phyloP scores from a whole-genome alignment of 257 asterid species.

The Coffea canephora region DNA sequence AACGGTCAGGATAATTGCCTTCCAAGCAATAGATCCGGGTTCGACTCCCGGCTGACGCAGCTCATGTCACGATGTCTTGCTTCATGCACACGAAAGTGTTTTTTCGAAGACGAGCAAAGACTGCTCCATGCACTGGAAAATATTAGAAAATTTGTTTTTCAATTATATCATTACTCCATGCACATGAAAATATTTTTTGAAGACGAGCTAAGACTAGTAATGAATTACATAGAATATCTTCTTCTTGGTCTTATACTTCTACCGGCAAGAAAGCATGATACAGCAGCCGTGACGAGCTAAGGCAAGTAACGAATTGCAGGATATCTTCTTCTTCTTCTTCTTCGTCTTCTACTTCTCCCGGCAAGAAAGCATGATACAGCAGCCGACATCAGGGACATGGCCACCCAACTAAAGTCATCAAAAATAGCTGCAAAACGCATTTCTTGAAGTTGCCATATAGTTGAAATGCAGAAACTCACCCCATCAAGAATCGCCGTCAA shows the following conservation, averaged over 20 bases:
- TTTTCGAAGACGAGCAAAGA: too few relatives aligned
- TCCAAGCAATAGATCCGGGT: slow-evolving; percentile 99
- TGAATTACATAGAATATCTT: neutral
- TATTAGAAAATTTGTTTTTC: too few relatives aligned
- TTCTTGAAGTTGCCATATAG: slow-evolving; percentile 35
- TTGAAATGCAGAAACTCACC: slow-evolving; percentile 15
- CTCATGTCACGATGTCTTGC: too few relatives aligned
- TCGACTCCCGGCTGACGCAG: slow-evolving; percentile 59
- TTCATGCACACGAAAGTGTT: neutral
- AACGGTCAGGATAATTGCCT: slow-evolving; percentile 90
- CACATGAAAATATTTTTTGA: neutral
- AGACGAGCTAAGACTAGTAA: too few relatives aligned
- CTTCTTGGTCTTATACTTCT: slow-evolving; percentile 3
- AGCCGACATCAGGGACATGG: slow-evolving; percentile 17
- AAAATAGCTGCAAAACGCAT: slow-evolving; percentile 30
- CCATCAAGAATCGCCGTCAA: slow-evolving; percentile 24
- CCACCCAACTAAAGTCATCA: slow-evolving; percentile 27
- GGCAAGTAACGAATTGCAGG: neutral
- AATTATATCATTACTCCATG: neutral
- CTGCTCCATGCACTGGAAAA: too few relatives aligned
- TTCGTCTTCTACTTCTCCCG: slow-evolving; percentile 3
- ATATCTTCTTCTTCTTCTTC: neutral
- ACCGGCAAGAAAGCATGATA: slow-evolving; percentile 17
- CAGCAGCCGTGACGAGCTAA: slow-evolving; percentile 10
- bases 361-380: slow-evolving; percentile 22